Base-by-base conservation (phyloP, 2,329 filamentous ascomycete species). In the Cyphellophora attinorum region DNA sequence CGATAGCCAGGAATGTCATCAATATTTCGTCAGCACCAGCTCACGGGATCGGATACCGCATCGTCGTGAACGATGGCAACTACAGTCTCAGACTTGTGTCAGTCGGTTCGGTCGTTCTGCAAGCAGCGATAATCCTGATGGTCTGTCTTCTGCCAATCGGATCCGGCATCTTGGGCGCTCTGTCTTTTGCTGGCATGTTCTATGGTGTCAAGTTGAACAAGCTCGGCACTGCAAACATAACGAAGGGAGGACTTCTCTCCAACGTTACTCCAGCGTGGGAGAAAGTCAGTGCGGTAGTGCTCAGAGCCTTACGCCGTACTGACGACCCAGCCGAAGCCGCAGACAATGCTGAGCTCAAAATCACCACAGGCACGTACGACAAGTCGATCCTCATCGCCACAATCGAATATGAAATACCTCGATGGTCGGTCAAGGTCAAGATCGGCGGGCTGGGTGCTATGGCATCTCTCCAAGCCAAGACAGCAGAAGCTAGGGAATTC, bases 361-460 rank as follows among this genome's bases (percentile, higher is more conserved):
- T n/a, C n/a, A 11, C 30, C 15, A 17, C 29, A 10, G 17, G 8
- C 17, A 17, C 28, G 11, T 29, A 27, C 14, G 14, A 57, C 15
- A 56, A 67, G n/a, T 72, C 65, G n/a, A 65, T 75, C 1, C 59
- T 76, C n/a, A 73, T 76, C 29, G 72, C 68, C 10, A 75, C 72
- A 10, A 73, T 76, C 67, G 72, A 76, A 51, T 76, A 76, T 55
- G 70, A 75, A 43, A 76, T 76, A 38, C 68, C 72, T 31, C 72
- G 76, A 48, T 75, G 72, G 67, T 60, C 57, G 18, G 68, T 76
- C 57, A 76, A 74, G 54, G 69, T 76, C 57, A 76, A 76, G 57
- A 76, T 76, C 33, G 72, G 72, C 39, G 72, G 72, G 42, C 59
- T 76, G 2, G 72, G 72, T 51, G 72, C 74, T 39, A 76, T 76